Percentiles rank a stretch among this genome's conserved stretches.
Conservation (phyloP, 495 filamentous ascomycete genomes). For the Oidiodendron maius region DNA sequence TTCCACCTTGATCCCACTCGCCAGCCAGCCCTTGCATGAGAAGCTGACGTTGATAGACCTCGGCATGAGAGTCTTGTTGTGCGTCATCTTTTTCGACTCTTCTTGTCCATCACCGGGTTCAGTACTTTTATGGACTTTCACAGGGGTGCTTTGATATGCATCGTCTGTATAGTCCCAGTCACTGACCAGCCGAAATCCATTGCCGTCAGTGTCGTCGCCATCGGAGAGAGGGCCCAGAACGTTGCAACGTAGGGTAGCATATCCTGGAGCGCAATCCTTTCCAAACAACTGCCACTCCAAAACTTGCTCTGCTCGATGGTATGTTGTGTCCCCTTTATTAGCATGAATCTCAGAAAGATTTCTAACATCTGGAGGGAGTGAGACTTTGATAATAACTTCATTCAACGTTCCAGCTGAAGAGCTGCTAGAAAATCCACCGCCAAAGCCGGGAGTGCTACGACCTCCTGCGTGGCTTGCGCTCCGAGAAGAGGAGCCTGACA, state of each 20-base stretch:
- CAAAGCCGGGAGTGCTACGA: slow-evolving; percentile 14
- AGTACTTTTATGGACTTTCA: slow-evolving; percentile 33
- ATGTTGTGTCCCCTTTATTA: slow-evolving; percentile 79
- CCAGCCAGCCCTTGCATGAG: slow-evolving; percentile 87
- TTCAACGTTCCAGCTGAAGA: slow-evolving; percentile 61
- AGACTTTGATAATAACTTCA: slow-evolving; percentile 74
- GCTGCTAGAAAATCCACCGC: slow-evolving; percentile 45
- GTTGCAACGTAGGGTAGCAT: slow-evolving; percentile 72
- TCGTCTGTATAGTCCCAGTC: slow-evolving; percentile 51
- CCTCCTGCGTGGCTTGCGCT: slow-evolving; percentile 11
- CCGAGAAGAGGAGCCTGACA: slow-evolving; percentile 14
- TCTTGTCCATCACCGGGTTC: slow-evolving; percentile 30
- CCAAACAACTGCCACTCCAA: slow-evolving; percentile 82
- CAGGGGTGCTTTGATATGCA: slow-evolving; percentile 45
- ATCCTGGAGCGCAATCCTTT: slow-evolving; percentile 57
- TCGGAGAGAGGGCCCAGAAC: slow-evolving; percentile 63
- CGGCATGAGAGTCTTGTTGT: slow-evolving; percentile 86
- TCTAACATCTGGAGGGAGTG: slow-evolving; percentile 72
- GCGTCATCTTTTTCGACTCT: slow-evolving; percentile 48
- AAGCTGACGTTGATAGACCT: slow-evolving; percentile 83
- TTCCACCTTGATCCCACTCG: slow-evolving; percentile 91
- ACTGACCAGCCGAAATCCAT: slow-evolving; percentile 43
- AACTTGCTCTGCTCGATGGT: slow-evolving; percentile 58
- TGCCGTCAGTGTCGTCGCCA: slow-evolving; percentile 50
- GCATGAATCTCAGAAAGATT: slow-evolving; percentile 83